Evolutionary conservation across 1,284 basidiomycete genomes (phyloP), one percentile per base, ranked within the genome.

Genomic region (Ustilago loliicola): DNA sequence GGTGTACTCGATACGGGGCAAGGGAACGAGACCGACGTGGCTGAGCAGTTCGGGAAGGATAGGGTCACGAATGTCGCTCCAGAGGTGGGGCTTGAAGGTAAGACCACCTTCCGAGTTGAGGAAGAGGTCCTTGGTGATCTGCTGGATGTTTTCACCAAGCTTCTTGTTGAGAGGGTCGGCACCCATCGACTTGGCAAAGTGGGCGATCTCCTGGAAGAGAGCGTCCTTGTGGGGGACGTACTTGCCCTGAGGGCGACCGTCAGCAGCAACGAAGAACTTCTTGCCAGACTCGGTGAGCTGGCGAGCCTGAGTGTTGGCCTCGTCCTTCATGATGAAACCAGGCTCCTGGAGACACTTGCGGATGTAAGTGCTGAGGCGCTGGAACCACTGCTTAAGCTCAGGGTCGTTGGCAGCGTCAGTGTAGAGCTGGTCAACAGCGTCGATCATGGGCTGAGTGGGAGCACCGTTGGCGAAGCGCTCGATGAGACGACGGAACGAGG

Each of bases 391-490:
- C 77, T 77, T 88, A 51, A 98, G 90, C 81, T 91, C 92, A 58
- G 91, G 88, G 81, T 98, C 96, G 65, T 92, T 89, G 71, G 89
- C 89, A 0, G 92, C 90, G 84, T 96, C 94, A 54, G 91, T 89
- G 81, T 92, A 92, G 50, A 98, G 89, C 17, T 90, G 90, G 83
- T 92, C 89, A 66, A 93, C 88, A 13, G 94, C 90, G 78, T 93
- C 90, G 57, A 93, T 88, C 70, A 96, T 91, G 54, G 89, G 88
- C 70, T 92, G 88, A 89, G 82, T 90, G 81, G 79, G 87, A 52
- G 83, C 84, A 76, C 90, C 91, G 83, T 95, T 93, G 42, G 96
- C 95, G 86, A 98, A 96, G 45, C 96, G 92, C 88, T 98, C 95
- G 60, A 97, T 90, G 15, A 98, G 89, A 1, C 91, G 77, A 54